phyloP scores from a whole-genome alignment of 73 alveolate species.

The Symbiodinium natans region DNA sequence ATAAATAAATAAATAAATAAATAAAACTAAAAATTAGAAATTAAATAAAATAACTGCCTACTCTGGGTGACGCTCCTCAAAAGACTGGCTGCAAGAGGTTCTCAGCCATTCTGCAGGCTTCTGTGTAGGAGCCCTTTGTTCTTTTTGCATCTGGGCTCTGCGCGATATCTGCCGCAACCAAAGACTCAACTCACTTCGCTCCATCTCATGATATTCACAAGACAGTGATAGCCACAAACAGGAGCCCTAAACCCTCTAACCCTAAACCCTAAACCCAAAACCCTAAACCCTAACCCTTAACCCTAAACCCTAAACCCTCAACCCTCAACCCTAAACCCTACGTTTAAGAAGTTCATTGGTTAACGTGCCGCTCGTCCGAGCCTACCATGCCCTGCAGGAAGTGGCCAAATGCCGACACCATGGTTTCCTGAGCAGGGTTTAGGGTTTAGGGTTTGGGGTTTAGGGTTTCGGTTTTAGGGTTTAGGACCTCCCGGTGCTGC shows the following conservation, averaged over 20 bases:
- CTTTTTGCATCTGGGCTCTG: too few species aligned
- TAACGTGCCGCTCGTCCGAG: too few species aligned
- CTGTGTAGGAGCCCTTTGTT: background rate
- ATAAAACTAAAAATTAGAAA: background rate
- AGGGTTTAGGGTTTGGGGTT: background rate
- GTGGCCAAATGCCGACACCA: conserved; percentile 50
- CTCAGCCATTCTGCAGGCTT: background rate
- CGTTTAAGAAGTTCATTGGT: too few species aligned
- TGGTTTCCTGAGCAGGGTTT: conserved; percentile 10
- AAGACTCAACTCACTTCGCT: too few species aligned
- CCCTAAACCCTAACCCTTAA: too few species aligned
- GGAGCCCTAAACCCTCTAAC: too few species aligned
- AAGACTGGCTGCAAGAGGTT: background rate
- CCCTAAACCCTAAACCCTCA: background rate
- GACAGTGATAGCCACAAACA: too few species aligned
- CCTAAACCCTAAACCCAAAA: too few species aligned
- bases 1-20: too few species aligned
- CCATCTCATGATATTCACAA: too few species aligned
- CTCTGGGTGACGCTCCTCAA: background rate
- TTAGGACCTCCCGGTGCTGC: background rate
- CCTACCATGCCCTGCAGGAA: conserved; percentile 69
- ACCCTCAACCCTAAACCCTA: background rate
- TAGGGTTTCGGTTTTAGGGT: background rate
- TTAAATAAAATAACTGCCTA: background rate
- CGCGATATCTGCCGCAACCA: too few species aligned